A percentile compares a stretch with the other conserved stretches of the same genome.
Conservation (phyloP, 2,329 filamentous ascomycete genomes). For the Cadophora malorum region DNA sequence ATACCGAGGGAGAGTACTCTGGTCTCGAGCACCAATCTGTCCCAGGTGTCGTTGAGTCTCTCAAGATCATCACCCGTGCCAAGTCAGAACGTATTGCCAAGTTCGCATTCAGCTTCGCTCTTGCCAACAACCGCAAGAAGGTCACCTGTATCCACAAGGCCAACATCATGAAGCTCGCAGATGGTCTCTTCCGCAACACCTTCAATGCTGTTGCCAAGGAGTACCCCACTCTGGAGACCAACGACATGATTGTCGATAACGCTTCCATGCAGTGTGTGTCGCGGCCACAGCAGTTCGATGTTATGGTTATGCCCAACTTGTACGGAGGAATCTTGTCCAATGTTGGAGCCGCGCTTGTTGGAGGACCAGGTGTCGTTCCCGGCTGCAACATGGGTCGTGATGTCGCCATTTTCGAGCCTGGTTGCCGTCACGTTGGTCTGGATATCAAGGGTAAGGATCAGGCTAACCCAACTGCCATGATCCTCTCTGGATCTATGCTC, state of each 20-base stretch:
- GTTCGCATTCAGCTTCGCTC: conserved; percentile 96
- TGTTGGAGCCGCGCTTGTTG: conserved; percentile 95
- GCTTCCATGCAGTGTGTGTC: conserved; percentile 99
- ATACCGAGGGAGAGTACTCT: conserved; percentile 99
- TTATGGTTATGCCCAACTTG: conserved; percentile 99
- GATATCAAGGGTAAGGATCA: conserved; percentile 99
- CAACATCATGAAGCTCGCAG: conserved; percentile 99
- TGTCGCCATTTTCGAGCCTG: conserved; percentile 97
- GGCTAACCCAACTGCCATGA: conserved; percentile 95
- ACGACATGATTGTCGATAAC: conserved; percentile 99
- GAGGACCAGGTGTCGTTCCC: conserved; percentile 94
- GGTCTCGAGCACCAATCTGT: conserved; percentile 99
- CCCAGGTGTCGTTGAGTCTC: conserved; percentile 93
- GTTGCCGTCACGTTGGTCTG: conserved; percentile 98
- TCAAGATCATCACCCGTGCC: conserved; percentile 99
- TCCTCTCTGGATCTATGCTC: conserved; percentile 96
- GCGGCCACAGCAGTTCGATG: conserved; percentile 96
- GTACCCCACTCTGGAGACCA: conserved; percentile 93
- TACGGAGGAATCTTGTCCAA: conserved; percentile 99
- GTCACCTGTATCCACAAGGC: conserved; percentile 99
- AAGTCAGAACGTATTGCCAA: conserved; percentile 99
- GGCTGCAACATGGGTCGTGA: conserved; percentile 99
- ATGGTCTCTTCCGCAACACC: conserved; percentile 97
- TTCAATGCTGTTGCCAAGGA: conserved; percentile 93
- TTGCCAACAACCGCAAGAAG: conserved; percentile 99